A percentile compares a stretch with the other conserved stretches of the same genome.
These are phyloP conservation scores for Pythium aristosporum DNA, from an alignment of 352 stramenopile species.

Conservation along the genomic window DNA sequence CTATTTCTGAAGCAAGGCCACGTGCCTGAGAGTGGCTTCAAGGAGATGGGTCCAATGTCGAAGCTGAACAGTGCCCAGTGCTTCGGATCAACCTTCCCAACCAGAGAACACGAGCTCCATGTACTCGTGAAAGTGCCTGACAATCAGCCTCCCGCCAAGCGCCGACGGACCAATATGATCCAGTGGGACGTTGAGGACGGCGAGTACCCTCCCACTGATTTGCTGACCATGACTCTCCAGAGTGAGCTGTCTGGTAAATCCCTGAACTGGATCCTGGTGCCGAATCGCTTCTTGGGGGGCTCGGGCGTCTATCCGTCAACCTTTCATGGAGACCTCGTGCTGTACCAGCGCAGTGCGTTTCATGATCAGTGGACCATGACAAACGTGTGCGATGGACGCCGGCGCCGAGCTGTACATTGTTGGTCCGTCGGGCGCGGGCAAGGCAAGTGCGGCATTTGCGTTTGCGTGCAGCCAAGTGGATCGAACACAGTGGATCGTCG, in stretches of 20 bases:
- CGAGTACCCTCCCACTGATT: not conserved
- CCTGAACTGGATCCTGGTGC: not conserved
- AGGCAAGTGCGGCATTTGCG: not conserved
- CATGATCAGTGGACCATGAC: not conserved
- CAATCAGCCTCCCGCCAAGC: not conserved
- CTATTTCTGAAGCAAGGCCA: not conserved
- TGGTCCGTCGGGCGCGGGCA: not conserved
- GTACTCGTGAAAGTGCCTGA: not conserved
- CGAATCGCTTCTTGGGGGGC: not conserved
- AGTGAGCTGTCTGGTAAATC: no score
- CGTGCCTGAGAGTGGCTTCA: not conserved
- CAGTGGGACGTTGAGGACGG: not conserved
- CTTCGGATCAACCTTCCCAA: not conserved
- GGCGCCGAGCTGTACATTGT: not conserved
- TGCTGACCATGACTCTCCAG: no score
- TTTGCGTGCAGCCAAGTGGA: slow-evolving; percentile 6
- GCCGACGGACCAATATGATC: no score
- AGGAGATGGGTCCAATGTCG: not conserved
- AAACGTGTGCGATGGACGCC: not conserved
- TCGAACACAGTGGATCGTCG: not conserved
- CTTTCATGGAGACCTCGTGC: not conserved
- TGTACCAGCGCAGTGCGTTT: not conserved
- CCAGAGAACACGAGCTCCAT: not conserved
- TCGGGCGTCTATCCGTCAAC: not conserved
- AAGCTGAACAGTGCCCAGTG: not conserved